phyloP scores from a whole-genome alignment of 306 rosid genomes.

The Vicia villosa region DNA sequence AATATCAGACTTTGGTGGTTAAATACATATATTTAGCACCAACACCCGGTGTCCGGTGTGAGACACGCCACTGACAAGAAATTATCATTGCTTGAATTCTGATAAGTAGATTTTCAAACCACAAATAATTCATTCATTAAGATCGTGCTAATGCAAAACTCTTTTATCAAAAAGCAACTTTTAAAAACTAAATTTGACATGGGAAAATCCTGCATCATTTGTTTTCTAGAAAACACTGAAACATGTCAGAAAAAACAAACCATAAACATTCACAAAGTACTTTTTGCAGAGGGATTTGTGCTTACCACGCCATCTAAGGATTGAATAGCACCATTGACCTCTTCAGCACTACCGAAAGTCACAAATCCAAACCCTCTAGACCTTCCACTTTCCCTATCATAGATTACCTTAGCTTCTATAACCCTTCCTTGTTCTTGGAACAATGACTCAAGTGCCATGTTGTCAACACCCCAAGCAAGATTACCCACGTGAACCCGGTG shows the following conservation, averaged over 20 bases:
- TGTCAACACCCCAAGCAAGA: conserved; percentile 96
- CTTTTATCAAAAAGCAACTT: neutral
- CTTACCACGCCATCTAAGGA: conserved; percentile 87
- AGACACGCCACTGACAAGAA: neutral
- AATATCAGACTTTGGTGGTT: conserved; percentile 10
- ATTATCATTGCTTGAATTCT: neutral
- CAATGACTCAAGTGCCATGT: conserved; percentile 67
- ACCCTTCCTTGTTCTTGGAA: conserved; percentile 80
- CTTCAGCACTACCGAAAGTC: conserved; percentile 65
- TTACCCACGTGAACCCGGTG: conserved; percentile 83
- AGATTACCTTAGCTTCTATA: conserved; percentile 86
- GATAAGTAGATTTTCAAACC: neutral
- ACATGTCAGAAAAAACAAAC: neutral
- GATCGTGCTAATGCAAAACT: neutral
- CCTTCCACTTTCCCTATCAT: conserved; percentile 94
- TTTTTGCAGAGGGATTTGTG: conserved; percentile 16
- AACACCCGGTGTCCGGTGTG: neutral
- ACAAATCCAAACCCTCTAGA: conserved; percentile 97
- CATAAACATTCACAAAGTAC: neutral
- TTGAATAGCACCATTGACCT: conserved; percentile 72
- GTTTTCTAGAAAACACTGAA: neutral
- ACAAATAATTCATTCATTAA: too few species aligned
- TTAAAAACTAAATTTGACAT: neutral
- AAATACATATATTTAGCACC: neutral
- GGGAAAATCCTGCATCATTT: neutral